phyloP scores from a whole-genome alignment of 805 yeast genomes.

The Debaryomyces hansenii region DNA sequence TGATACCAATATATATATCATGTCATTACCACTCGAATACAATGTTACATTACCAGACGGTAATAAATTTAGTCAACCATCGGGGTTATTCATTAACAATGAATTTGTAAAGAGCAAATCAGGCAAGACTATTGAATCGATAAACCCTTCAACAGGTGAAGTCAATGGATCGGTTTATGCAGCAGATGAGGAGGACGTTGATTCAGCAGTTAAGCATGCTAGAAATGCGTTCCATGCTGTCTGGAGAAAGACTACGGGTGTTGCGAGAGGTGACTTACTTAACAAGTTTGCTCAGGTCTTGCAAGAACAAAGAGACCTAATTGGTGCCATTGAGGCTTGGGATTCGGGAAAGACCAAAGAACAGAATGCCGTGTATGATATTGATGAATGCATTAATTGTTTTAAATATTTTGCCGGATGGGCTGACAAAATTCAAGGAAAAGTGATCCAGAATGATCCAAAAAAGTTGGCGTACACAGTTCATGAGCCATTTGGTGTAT shows the following conservation, averaged over 20 bases:
- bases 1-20: slow-evolving; percentile 4
- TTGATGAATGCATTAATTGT: slow-evolving; percentile 45
- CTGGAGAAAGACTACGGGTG: slow-evolving; percentile 50
- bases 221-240: slow-evolving; percentile 34
- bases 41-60: slow-evolving; percentile 52
- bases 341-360: slow-evolving; percentile 49
- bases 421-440: slow-evolving; percentile 59
- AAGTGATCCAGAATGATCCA: slow-evolving; percentile 43
- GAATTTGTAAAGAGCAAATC: slow-evolving; percentile 39
- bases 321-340: slow-evolving; percentile 45
- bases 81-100: slow-evolving; percentile 57
- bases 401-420: slow-evolving; percentile 60
- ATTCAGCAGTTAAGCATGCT: slow-evolving; percentile 41
- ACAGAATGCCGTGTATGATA: slow-evolving; percentile 49
- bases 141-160: slow-evolving; percentile 45
- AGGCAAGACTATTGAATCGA: slow-evolving; percentile 39
- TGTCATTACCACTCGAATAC: slow-evolving; percentile 38
- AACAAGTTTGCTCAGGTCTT: slow-evolving; percentile 37
- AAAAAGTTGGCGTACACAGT: slow-evolving; percentile 64
- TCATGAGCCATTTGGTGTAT: slow-evolving; percentile 54
- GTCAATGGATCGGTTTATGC: slow-evolving; percentile 42
- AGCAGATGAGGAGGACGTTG: slow-evolving; percentile 44
- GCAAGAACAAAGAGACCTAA: slow-evolving; percentile 30
- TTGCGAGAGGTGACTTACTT: slow-evolving; percentile 38
- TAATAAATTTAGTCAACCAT: slow-evolving; percentile 49